A percentile compares a stretch with the other conserved stretches of the same genome.
These are phyloP conservation scores for Tolypocladium nubicola DNA, from an alignment of 2,329 filamentous ascomycete species.

Conservation along the genomic window DNA sequence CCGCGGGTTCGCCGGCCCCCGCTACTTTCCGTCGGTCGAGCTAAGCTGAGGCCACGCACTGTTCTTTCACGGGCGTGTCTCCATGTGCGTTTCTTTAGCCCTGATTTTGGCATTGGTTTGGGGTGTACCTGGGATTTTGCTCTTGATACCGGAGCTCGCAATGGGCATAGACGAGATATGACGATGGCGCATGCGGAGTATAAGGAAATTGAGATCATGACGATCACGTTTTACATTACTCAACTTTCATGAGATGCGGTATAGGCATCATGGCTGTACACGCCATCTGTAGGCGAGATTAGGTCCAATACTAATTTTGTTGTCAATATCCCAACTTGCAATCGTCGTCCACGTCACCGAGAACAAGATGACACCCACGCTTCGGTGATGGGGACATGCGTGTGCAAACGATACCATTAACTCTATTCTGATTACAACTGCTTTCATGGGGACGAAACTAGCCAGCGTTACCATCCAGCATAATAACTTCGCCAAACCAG, in stretches of 20 bases:
- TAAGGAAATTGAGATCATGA: neutral
- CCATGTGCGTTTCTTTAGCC: neutral
- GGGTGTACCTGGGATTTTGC: neutral
- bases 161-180: neutral
- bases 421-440: neutral
- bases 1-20: conserved; percentile 74
- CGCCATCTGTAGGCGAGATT: neutral
- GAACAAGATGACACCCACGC: neutral
- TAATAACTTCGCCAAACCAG: neutral
- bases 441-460: neutral
- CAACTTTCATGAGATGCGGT: neutral
- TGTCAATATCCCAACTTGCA: too few relatives aligned
- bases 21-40: conserved; percentile 67
- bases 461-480: neutral
- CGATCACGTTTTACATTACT: neutral
- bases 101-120: neutral
- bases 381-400: neutral
- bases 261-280: neutral
- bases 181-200: neutral
- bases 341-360: neutral
- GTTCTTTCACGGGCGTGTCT: neutral
- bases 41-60: conserved; percentile 32
- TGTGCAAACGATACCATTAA: neutral
- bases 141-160: neutral
- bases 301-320: neutral